Base-by-base conservation (phyloP, 441 rosid species). In the Populus trichocarpa region DNA sequence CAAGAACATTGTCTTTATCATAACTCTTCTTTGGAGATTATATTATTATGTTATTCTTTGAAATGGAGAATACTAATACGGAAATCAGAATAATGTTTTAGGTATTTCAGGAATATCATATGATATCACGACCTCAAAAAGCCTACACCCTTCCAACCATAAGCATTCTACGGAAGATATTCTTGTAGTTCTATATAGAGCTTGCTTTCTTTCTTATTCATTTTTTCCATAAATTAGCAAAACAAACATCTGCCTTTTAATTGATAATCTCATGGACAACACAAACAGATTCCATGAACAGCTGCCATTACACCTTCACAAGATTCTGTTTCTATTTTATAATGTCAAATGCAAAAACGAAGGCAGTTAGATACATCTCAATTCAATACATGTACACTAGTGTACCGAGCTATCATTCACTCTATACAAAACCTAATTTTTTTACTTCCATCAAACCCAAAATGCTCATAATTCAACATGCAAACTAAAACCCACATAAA, bases 401-500 rank as follows among this genome's bases (percentile, higher is more conserved):
- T 28, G 28, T 36, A 74, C 18, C 50, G 8, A 75, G 63, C 81
- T 53, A 72, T 35, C 73, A 77, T 68, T 63, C 71, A 64, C 53
- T 76, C 70, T 67, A 72, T 20, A 30, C 25, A 77, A 75, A 67
- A 57, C 61, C 67, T 30, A 28, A 80, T 71, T 10, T 28, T 74
- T 72, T 63, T 50, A 46, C 6, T 67, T 64, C 72, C 65, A 74
- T 70, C 23, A 14, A 38, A 42, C 38, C 73, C n/a, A 14, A 59
- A 74, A 66, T 30, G 78, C 77, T 75, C 25, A 72, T 11, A 75
- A 28, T 57, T 69, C 74, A 46, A 68, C 7, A 74, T 65, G 66
- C 67, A 78, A 81, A 61, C 72, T 71, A 28, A 68, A 80, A 69
- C 59, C 71, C 77, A 42, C 23, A 57, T 69, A 63, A 25, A 25